Percentiles rank a stretch among this genome's conserved stretches.
Evolutionary conservation across 169 alveolate genomes (phyloP).

Genomic region (Theileria equi): DNA sequence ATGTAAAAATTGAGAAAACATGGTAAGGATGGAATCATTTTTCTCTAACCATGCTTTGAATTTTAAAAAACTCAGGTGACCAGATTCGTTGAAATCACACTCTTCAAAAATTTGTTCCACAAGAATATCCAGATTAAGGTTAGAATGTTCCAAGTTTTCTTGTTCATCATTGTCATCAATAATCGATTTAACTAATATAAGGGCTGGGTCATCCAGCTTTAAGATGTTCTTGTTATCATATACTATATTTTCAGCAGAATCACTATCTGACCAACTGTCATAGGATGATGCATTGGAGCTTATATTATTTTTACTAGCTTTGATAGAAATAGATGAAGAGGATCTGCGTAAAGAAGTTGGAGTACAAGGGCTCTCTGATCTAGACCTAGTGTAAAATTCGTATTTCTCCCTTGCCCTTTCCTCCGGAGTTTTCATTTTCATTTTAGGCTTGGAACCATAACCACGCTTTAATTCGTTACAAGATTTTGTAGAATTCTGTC

Average conservation of each 20-base stretch:
- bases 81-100: conserved; percentile 74
- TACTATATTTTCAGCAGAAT: neutral
- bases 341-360: no score
- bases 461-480: no score
- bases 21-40: conserved; percentile 69
- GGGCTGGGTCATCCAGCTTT: conserved; percentile 7
- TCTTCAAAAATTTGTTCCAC: conserved; percentile 73
- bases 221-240: neutral
- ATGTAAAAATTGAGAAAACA: conserved; percentile 80
- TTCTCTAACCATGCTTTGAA: conserved; percentile 80
- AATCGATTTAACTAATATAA: conserved; percentile 5
- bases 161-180: conserved; percentile 17
- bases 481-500: no score
- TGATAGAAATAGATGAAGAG: no score
- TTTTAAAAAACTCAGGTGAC: conserved; percentile 64
- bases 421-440: no score
- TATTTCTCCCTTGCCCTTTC: no score
- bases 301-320: no score
- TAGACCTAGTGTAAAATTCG: no score
- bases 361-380: no score
- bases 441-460: no score
- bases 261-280: no score
- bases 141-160: conserved; percentile 4
- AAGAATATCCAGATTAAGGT: conserved; percentile 61
- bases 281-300: no score